A percentile compares a stretch with the other conserved stretches of the same genome.
Conservation (phyloP, 768 basidiomycete genomes). For the Leccinum incarnatum region DNA sequence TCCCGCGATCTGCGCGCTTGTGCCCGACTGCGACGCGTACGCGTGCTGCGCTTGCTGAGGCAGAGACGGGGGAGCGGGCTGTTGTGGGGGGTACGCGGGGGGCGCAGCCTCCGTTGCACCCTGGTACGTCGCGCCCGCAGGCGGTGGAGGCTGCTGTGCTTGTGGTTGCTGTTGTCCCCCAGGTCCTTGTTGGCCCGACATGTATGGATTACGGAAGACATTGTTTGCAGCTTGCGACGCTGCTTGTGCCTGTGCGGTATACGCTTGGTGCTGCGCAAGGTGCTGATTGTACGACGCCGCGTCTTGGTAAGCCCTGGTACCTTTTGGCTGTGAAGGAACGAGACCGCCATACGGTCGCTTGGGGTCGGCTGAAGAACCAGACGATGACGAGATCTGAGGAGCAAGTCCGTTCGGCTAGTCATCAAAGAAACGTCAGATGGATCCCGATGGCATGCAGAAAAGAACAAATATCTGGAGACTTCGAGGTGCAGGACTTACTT, state of each 20-base stretch:
- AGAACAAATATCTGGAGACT: not conserved
- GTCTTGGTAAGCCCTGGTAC: conserved; percentile 83
- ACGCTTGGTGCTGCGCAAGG: conserved; percentile 89
- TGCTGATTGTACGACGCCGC: conserved; percentile 95
- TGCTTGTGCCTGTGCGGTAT: conserved; percentile 81
- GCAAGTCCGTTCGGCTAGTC: conserved; percentile 51
- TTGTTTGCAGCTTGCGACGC: conserved; percentile 69
- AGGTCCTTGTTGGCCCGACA: conserved; percentile 47
- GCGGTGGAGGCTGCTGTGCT: conserved; percentile 9
- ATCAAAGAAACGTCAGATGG: conserved; percentile 5
- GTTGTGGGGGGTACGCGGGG: conserved; percentile 24
- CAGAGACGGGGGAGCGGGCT: conserved; percentile 25
- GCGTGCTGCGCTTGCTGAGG: conserved; percentile 22
- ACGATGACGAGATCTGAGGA: conserved; percentile 26
- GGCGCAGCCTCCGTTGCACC: conserved; percentile 17
- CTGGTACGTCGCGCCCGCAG: conserved; percentile 21
- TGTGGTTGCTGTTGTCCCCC: conserved; percentile 32
- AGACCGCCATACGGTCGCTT: conserved; percentile 93
- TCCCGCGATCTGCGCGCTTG: conserved; percentile 20
- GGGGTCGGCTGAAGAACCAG: conserved; percentile 50
- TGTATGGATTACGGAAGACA: conserved; percentile 78
- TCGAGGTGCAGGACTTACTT: conserved; percentile 45
- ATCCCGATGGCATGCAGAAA: conserved; percentile 1
- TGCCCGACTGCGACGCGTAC: conserved; percentile 25
- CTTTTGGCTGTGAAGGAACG: conserved; percentile 84